Evolutionary conservation across 2,329 filamentous ascomycete genomes (phyloP).

Genomic region (Fusarium sp.): DNA sequence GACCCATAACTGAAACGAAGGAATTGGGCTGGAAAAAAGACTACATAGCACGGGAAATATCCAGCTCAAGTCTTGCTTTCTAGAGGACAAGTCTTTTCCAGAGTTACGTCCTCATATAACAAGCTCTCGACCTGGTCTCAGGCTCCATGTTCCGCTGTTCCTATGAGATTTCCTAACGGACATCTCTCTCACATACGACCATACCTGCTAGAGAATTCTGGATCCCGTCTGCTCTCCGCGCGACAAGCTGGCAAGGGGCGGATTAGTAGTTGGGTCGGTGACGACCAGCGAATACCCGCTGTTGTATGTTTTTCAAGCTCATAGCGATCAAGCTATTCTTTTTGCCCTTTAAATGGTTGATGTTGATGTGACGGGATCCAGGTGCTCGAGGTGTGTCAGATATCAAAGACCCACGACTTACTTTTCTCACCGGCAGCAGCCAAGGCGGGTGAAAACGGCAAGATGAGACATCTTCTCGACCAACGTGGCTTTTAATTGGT

Average conservation of each 20-base stretch:
- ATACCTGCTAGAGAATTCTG: background rate
- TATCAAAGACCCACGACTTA: background rate
- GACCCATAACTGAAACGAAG: too few relatives aligned
- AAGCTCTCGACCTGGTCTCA: background rate
- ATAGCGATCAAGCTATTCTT: background rate
- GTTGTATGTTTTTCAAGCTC: background rate
- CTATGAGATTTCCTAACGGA: background rate
- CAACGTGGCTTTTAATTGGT: background rate
- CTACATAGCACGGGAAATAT: background rate
- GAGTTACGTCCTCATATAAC: rapidly evolving
- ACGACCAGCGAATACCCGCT: background rate
- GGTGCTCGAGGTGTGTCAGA: background rate
- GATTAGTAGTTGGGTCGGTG: background rate
- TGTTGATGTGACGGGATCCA: background rate
- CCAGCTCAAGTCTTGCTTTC: background rate
- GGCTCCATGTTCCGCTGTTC: background rate
- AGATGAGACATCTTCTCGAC: background rate
- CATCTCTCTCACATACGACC: background rate
- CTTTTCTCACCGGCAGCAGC: background rate
- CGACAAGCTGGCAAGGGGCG: background rate
- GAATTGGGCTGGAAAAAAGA: too few relatives aligned
- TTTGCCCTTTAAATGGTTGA: background rate
- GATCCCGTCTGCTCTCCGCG: background rate
- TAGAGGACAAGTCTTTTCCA: rapidly evolving
- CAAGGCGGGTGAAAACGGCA: background rate